These are phyloP conservation scores for Selaginella tamariscina DNA, from an alignment of 75 land plant genomes.

Conservation along the genomic window DNA sequence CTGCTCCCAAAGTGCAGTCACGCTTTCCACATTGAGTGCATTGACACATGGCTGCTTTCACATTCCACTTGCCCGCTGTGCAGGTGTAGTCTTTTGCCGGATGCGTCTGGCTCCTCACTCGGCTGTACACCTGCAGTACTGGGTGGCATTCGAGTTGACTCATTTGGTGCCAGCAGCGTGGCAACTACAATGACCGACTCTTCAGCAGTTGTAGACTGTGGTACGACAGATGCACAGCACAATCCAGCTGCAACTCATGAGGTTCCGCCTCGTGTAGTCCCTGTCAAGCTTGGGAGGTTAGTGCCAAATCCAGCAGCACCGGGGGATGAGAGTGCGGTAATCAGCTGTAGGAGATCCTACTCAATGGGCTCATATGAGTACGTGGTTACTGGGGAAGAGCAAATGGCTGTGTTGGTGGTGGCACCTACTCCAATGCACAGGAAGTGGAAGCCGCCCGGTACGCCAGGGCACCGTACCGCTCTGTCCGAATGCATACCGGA, in stretches of 20 bases:
- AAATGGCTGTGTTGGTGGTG: not conserved
- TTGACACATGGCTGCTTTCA: constrained; percentile 47
- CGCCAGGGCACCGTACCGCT: not conserved
- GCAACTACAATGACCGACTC: not conserved
- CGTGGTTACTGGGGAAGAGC: constrained; percentile 20
- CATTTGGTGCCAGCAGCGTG: not conserved
- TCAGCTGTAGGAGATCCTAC: constrained; percentile 28
- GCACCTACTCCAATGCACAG: not conserved
- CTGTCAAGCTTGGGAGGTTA: not conserved
- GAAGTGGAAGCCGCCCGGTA: not conserved
- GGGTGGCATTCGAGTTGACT: not conserved
- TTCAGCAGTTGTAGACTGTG: not conserved
- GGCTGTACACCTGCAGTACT: not conserved
- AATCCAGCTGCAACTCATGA: not conserved
- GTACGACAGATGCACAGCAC: not conserved
- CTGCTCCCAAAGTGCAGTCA: constrained; percentile 45
- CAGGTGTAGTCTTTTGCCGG: not conserved
- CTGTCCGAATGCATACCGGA: not conserved
- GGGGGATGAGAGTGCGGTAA: not conserved
- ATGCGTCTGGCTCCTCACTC: not conserved
- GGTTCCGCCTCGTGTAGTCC: not conserved
- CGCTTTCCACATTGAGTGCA: constrained; percentile 47
- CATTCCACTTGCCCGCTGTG: constrained; percentile 56
- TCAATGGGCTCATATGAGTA: constrained; percentile 65
- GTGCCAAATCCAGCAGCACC: not conserved